Evolutionary conservation across 148 eudicot genomes (phyloP).

Genomic region (Rhododendron molle): DNA sequence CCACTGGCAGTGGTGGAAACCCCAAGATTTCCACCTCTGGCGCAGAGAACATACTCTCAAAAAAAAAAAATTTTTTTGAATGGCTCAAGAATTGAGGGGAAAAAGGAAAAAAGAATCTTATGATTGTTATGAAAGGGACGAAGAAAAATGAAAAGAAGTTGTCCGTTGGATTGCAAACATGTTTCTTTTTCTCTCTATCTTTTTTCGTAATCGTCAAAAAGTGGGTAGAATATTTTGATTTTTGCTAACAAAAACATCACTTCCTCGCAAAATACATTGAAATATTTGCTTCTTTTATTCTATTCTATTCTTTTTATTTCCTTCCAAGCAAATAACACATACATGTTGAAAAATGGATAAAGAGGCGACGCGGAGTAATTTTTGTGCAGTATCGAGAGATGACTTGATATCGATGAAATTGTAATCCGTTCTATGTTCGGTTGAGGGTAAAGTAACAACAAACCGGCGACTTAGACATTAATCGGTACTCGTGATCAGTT

Average conservation of each 20-base stretch:
- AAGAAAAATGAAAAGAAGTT: not conserved
- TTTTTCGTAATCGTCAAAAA: not conserved
- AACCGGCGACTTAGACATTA: no score
- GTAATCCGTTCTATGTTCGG: no score
- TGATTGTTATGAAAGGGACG: not conserved
- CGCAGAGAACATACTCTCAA: no score
- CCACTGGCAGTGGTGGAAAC: no score
- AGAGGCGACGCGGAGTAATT: no score
- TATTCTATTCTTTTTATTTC: not conserved
- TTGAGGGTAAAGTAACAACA: no score
- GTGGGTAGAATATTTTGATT: not conserved
- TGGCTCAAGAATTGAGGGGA: not conserved
- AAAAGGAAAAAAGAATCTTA: not conserved
- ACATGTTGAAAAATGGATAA: no score
- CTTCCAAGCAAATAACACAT: not conserved
- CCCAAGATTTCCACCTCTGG: no score
- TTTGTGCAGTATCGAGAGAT: no score
- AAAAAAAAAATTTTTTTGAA: not conserved
- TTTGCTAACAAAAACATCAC: not conserved
- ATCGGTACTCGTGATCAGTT: no score
- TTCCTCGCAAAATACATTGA: not conserved
- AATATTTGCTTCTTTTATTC: not conserved
- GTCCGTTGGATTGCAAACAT: not conserved
- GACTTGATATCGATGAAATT: no score
- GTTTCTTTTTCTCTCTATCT: not conserved